Evolutionary conservation across 2,329 filamentous ascomycete species (phyloP).

Genomic region (Amesomyces nigricolor): DNA sequence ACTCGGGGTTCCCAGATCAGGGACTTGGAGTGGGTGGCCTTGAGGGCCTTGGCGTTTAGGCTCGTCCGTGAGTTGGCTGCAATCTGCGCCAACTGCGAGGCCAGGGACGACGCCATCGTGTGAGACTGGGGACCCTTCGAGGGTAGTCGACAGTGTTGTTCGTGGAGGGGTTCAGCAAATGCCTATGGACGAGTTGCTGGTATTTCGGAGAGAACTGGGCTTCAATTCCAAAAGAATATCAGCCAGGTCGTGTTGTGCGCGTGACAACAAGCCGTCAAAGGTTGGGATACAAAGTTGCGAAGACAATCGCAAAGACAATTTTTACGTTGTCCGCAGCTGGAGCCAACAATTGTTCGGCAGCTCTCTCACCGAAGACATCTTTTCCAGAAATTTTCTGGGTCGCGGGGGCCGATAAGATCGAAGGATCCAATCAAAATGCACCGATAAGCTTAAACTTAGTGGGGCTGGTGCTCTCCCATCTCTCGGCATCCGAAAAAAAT

Average conservation of each 20-base stretch:
- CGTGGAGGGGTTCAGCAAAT: background rate
- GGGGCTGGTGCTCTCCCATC: slow-evolving; percentile 10
- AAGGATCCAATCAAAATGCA: slow-evolving; percentile 1
- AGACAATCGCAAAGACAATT: background rate
- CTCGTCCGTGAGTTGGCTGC: slow-evolving; percentile 84
- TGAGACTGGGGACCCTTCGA: background rate
- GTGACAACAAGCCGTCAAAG: background rate
- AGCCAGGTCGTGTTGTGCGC: background rate
- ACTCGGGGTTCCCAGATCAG: slow-evolving; percentile 85
- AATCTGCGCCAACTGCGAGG: slow-evolving; percentile 90
- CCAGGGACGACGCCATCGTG: slow-evolving; percentile 57
- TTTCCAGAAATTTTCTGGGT: slow-evolving; percentile 21
- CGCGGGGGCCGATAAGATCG: slow-evolving; percentile 17
- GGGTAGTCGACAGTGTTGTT: background rate
- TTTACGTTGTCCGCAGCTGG: background rate
- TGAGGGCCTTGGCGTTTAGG: slow-evolving; percentile 88
- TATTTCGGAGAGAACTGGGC: too few species aligned
- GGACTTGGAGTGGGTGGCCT: slow-evolving; percentile 86
- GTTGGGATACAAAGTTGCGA: too few species aligned
- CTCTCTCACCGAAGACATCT: slow-evolving; percentile 3
- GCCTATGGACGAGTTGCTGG: background rate
- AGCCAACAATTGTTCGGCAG: background rate
- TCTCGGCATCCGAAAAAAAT: slow-evolving; percentile 20
- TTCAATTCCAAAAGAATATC: background rate
- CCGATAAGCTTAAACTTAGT: slow-evolving; percentile 21